These are phyloP conservation scores for Pichia kudriavzevii DNA, from an alignment of 1,139 yeast species.

Conservation along the genomic window DNA sequence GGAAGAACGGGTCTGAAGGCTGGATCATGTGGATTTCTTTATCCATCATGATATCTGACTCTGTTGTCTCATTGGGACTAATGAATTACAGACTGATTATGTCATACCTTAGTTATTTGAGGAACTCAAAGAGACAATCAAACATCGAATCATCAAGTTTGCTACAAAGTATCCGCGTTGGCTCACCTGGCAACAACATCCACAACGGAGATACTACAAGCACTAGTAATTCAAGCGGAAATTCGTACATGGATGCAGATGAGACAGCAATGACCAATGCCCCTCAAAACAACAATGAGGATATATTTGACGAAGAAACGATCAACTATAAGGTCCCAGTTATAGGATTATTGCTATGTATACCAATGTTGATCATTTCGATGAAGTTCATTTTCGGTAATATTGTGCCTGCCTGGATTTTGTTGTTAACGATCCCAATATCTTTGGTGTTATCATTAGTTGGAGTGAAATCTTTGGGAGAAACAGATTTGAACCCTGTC, in stretches of 20 bases:
- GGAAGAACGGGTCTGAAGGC: slow-evolving; percentile 93
- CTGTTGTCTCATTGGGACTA: slow-evolving; percentile 70
- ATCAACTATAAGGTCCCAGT: slow-evolving; percentile 27
- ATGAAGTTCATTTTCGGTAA: slow-evolving; percentile 62
- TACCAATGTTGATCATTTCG: slow-evolving; percentile 57
- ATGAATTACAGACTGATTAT: slow-evolving; percentile 42
- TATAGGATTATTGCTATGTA: slow-evolving; percentile 57
- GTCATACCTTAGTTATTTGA: not conserved
- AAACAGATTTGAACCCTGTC: slow-evolving; percentile 93
- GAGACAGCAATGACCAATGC: no score
- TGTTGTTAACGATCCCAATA: slow-evolving; percentile 57
- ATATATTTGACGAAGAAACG: slow-evolving; percentile 19
- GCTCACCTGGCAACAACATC: no score
- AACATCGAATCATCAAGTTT: slow-evolving; percentile 4
- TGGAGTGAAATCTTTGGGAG: slow-evolving; percentile 92
- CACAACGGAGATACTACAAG: no score
- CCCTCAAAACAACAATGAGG: not conserved
- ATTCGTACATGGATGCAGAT: no score
- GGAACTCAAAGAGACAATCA: not conserved
- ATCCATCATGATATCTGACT: slow-evolving; percentile 90
- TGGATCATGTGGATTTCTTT: slow-evolving; percentile 95
- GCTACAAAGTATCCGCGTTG: no score
- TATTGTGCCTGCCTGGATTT: slow-evolving; percentile 64
- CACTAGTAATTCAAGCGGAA: no score
- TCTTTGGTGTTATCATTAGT: slow-evolving; percentile 75